Conservation (phyloP, 2,329 filamentous ascomycete species). For the Colletotrichum sidae region DNA sequence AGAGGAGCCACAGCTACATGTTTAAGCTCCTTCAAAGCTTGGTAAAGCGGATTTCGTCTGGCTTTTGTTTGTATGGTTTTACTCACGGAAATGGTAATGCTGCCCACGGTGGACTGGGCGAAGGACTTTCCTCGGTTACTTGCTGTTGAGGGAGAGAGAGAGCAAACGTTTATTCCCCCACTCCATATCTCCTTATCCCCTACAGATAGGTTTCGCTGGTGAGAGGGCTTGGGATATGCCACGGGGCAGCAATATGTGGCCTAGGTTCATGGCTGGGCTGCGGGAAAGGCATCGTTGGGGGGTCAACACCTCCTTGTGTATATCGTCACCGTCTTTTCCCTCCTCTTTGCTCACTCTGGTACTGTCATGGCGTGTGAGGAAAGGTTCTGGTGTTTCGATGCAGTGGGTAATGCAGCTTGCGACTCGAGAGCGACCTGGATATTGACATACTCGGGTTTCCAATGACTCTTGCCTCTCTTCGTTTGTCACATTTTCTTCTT, state of each 20-base stretch:
- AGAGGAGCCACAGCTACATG: constrained; percentile 18
- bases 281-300: background rate
- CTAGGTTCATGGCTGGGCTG: too few relatives aligned
- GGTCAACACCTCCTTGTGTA: background rate
- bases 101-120: background rate
- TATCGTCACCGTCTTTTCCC: background rate
- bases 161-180: too few relatives aligned
- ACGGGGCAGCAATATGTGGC: background rate
- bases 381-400: background rate
- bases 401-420: too few relatives aligned
- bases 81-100: constrained; percentile 28
- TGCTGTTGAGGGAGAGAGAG: too few relatives aligned
- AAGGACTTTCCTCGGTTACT: too few relatives aligned
- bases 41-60: constrained; percentile 31
- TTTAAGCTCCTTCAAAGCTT: constrained; percentile 20
- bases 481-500: background rate
- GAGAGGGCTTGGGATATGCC: too few relatives aligned
- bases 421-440: background rate
- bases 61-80: constrained; percentile 21
- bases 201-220: too few relatives aligned
- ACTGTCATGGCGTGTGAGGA: constrained; percentile 15
- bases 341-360: constrained; percentile 4
- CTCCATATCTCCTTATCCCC: too few relatives aligned
- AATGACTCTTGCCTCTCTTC: background rate
- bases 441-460: background rate